Percentiles rank a stretch among this genome's conserved stretches.
phyloP scores from a whole-genome alignment of 768 basidiomycete species.

The Amanita subjunquillea region DNA sequence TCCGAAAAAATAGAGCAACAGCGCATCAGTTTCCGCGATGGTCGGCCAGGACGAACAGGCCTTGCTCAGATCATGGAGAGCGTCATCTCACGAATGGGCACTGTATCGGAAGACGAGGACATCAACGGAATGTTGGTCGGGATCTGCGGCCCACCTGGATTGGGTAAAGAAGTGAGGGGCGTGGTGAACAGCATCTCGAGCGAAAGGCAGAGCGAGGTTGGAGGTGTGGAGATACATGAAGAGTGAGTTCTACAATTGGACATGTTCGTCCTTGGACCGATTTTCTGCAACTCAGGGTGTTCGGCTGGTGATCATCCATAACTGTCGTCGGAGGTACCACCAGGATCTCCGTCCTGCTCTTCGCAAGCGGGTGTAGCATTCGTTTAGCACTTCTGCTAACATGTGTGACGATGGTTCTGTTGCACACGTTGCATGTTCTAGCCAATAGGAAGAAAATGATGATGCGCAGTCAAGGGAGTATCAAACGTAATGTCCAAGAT shows the following conservation, averaged over 20 bases:
- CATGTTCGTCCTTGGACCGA: neutral
- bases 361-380: too few species aligned
- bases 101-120: neutral
- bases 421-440: too few species aligned
- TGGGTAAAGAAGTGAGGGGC: neutral
- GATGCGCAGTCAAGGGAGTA: too few species aligned
- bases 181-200: constrained; percentile 22
- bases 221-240: constrained; percentile 32
- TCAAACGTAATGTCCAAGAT: too few species aligned
- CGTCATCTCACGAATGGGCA: neutral
- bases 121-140: neutral
- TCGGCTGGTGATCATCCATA: neutral
- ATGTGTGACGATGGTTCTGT: too few species aligned
- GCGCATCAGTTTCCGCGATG: neutral
- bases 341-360: too few species aligned
- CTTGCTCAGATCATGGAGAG: neutral
- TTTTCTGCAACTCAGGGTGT: neutral
- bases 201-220: constrained; percentile 20
- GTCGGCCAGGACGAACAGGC: constrained; percentile 6
- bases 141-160: neutral
- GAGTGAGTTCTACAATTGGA: constrained; percentile 12
- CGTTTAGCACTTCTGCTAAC: too few species aligned
- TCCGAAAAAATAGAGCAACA: neutral
- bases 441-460: too few species aligned
- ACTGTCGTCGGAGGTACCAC: neutral